Base-by-base conservation (phyloP, 2,329 filamentous ascomycete species). In the Dactylellina haptotyla region DNA sequence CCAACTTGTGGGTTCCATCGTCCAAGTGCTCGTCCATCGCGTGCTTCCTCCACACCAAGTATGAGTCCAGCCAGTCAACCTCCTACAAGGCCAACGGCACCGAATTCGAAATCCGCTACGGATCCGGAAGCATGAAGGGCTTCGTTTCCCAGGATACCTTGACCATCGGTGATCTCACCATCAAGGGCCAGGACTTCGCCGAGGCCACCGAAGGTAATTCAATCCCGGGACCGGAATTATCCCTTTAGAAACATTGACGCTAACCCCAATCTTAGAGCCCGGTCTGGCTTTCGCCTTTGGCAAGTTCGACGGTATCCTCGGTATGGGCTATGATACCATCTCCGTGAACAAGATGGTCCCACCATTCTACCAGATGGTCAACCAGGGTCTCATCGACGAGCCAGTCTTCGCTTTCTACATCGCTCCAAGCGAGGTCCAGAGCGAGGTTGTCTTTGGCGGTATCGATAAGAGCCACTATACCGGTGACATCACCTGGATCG, bases 1-100 rank as follows among this genome's bases (percentile, higher is more conserved):
- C 95, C 82, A 99, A 99, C 86, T 87, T 99, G 76, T 99, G 96
- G 96, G 93, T 99, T 73, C 96, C 96, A 39, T 97, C 93, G 23
- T 85, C 87, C 66, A 86, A 92, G 80, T 99, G 96, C 83, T 89
- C 87, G 80, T 97, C 93, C 80, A 99, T 99, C 80, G 96, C 95
- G 76, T 99, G 95, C 87, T 99, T 94, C 84, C 88, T 99, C 73
- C 95, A 99, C 86, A 89, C 83, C 83, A 99, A 96, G 85, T 99
- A 98, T 84, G 93, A 98, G 83, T 95, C 93, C 69, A 90, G 89
- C 37, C 84, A 88, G 3, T 99, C 96, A 51, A 94, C 89, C 18
- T 91, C 92, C 53, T 97, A 93, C 87, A 91, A 96, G 88, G 87
- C 90, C 86, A 99, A 99, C 81, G 96, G 95, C 78, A 89, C 90